Conservation (phyloP, 2,329 filamentous ascomycete genomes). For the Scedosporium apiospermum region DNA sequence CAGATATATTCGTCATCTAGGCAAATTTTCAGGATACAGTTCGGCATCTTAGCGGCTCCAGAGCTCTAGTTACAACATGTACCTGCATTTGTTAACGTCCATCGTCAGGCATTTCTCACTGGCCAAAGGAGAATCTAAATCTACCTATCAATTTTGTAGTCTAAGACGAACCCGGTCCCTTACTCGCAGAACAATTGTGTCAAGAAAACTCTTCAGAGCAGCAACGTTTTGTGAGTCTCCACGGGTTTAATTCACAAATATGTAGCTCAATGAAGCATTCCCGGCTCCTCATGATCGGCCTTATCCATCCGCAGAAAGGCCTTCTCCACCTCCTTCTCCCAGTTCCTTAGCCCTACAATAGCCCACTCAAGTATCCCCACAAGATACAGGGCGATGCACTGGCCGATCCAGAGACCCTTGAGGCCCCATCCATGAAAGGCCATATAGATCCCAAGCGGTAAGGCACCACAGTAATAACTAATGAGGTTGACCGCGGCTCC, state of each 20-base stretch:
- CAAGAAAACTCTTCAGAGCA: neutral
- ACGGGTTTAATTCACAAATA: neutral
- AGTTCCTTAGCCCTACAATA: slow-evolving; percentile 68
- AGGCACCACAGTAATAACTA: slow-evolving; percentile 73
- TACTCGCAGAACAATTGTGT: too few species aligned
- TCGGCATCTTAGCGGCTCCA: too few species aligned
- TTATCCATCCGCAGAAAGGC: slow-evolving; percentile 62
- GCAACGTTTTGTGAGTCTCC: neutral
- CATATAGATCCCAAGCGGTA: slow-evolving; percentile 74
- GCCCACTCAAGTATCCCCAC: slow-evolving; percentile 72
- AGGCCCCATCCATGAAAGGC: slow-evolving; percentile 83
- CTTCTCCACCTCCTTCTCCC: slow-evolving; percentile 62
- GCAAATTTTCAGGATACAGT: too few species aligned
- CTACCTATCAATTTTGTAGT: too few species aligned
- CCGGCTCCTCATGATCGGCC: slow-evolving; percentile 15
- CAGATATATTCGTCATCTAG: too few species aligned
- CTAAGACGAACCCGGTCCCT: too few species aligned
- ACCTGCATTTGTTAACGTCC: too few species aligned
- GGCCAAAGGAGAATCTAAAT: too few species aligned
- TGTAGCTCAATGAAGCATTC: neutral
- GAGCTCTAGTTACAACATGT: too few species aligned
- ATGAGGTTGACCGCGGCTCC: slow-evolving; percentile 74
- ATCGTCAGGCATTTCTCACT: too few species aligned
- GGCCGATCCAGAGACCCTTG: slow-evolving; percentile 71
- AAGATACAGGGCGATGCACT: slow-evolving; percentile 71